Base-by-base conservation (phyloP, 1,139 yeast species). In the Hyphopichia khmerensis region DNA sequence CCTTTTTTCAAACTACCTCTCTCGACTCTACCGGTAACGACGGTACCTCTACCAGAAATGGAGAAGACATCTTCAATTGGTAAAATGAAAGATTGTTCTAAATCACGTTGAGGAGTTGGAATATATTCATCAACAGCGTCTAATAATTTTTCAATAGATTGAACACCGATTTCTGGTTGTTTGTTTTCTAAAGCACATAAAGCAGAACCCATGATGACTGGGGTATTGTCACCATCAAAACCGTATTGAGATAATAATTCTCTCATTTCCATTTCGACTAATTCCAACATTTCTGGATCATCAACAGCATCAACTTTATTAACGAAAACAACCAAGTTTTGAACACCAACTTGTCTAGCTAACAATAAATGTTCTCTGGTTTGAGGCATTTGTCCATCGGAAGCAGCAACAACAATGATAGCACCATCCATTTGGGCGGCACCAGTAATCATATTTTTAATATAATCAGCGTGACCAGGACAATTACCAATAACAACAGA, bases 381-480 rank as follows among this genome's bases (percentile, higher is more conserved):
- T 79, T 93, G 99, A 64, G 97, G 98, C 99, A 93, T 93, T 75
- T 91, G 96, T 64, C 99, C 99, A 64, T 93, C 99, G 47, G 96
- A 79, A 52, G 99, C 99, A 62, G 98, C 98, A 69, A 93, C 99
- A 53, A 93, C 99, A 75, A 93, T 91, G 60, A 93, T 91, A 56
- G 98, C 99, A 79, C 98, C 98, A 69, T 93, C 99, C 98, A 91
- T 91, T 71, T 93, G 96, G 58, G 98, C 96, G 59, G 98, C 98
- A 84, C 98, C 98, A 55, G 97, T 89, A 71, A 93, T 93, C 98
- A 93, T 93, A 71, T 91, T 91, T 79, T 93, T 93, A 72, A 93
- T 93, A 72, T 91, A 93, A 80, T 93, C 98, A 52, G 96, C 95
- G 81, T 93, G 99, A 59, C 99, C 99, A 47, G 98, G 98, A 60